Evolutionary conservation across 768 basidiomycete genomes (phyloP).

Genomic region (Amanita thiersii): DNA sequence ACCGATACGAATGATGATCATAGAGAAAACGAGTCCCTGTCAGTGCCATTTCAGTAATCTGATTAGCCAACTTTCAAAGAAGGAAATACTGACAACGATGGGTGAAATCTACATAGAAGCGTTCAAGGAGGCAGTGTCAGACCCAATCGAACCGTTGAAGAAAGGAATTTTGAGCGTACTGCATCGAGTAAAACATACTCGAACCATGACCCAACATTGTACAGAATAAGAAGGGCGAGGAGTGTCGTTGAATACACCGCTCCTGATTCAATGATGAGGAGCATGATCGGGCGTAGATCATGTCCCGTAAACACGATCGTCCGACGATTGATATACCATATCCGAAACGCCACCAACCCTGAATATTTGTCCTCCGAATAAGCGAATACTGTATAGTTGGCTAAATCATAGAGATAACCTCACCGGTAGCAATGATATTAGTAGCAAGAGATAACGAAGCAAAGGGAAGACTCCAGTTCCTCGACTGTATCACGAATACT

Average conservation of each 20-base stretch:
- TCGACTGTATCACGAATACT: conserved; percentile 23
- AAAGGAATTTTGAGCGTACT: no score
- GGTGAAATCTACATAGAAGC: no score
- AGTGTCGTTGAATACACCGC: conserved; percentile 27
- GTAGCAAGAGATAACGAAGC: conserved; percentile 27
- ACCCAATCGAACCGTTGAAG: neutral
- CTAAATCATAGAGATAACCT: no score
- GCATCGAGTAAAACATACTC: conserved; percentile 28
- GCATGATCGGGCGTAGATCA: conserved; percentile 22
- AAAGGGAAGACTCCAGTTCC: conserved; percentile 30
- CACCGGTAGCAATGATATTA: conserved; percentile 28
- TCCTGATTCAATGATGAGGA: conserved; percentile 28
- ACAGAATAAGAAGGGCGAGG: conserved; percentile 22
- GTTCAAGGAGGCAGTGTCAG: no score
- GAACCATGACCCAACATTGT: conserved; percentile 23
- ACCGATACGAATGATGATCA: conserved; percentile 32
- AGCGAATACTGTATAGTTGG: no score
- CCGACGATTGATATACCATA: conserved; percentile 24
- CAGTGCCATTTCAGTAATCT: no score
- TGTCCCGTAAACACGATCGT: conserved; percentile 15
- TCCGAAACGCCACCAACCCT: conserved; percentile 24
- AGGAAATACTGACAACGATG: conserved; percentile 2
- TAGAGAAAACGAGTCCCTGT: conserved; percentile 28
- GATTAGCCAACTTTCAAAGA: neutral
- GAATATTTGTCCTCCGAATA: no score